Evolutionary conservation across 495 filamentous ascomycete genomes (phyloP), one percentile per base, ranked within the genome.

Genomic region (Xylaria cubensis): DNA sequence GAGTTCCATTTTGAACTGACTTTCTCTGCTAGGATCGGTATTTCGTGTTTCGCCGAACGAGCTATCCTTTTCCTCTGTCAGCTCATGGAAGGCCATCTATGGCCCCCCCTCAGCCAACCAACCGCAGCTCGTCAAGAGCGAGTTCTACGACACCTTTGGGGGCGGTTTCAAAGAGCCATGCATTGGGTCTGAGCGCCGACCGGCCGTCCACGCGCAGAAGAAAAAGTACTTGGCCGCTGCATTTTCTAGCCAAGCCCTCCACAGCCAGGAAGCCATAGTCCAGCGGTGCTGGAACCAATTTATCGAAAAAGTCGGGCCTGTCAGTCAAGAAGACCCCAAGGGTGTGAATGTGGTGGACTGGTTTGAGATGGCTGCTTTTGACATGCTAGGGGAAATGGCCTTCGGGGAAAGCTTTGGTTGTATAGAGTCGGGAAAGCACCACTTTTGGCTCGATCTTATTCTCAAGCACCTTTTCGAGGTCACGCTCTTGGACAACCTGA

Each of bases 1-100:
- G 32, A 34, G 32, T 34, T 34, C 32, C 32, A 34, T 34, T 34
- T 34, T 34, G 32, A 34, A 34, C 32, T 34, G 32, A 34, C 32
- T 34, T 34, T 34, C 32, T 34, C 32, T 34, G 32, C 32, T 34
- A 34, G 32, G 32, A 34, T 34, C 32, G 32, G 32, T 86, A 6
- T 83, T 87, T 17, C 80, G 85, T 1, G 81, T 84, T 39, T 80
- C 78, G 2, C 85, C 85, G 0, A 79, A 84, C 50, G 83, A 86
- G 62, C 74, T 87, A 15, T 77, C 80, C 29, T 86, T 83, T 74
- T 76, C 74, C 5, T 73, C 77, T 6, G 73, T 80, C 0, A 70
- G 76, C n/a, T 83, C 85, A 1, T 86, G 77, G 76, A 77, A 79
- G 13, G 82, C 83, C 36, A 86, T 87, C 48, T 81, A 82, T 51